Percentiles rank a stretch among this genome's conserved stretches.
phyloP scores from a whole-genome alignment of 352 stramenopile genomes.

The Globisporangium spiculum region DNA sequence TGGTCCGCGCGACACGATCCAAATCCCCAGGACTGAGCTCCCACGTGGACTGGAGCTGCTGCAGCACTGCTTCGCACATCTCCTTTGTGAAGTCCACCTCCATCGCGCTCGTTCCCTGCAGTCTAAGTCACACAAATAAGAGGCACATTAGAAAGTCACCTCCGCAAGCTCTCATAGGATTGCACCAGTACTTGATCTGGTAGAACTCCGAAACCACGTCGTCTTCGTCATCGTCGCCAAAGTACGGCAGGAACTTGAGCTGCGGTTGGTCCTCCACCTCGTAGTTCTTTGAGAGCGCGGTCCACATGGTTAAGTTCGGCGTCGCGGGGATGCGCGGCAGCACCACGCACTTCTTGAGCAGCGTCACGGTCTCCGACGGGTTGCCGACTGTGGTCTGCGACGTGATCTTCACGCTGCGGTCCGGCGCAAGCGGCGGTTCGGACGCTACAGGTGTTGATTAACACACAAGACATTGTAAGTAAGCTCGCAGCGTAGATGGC shows the following conservation, averaged over 20 bases:
- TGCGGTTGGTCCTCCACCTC: constrained; percentile 84
- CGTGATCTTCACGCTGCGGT: constrained; percentile 19
- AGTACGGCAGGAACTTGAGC: constrained; percentile 67
- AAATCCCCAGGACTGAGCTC: constrained; percentile 58
- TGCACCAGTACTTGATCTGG: constrained; percentile 55
- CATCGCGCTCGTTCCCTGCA: constrained; percentile 59
- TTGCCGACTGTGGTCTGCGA: constrained; percentile 29
- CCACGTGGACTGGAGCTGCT: constrained; percentile 67
- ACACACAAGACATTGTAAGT: neutral
- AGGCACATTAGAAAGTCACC: neutral
- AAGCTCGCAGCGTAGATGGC: neutral
- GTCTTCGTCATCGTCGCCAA: constrained; percentile 81
- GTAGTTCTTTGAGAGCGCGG: constrained; percentile 78
- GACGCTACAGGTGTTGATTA: constrained; percentile 30
- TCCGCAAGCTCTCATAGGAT: neutral
- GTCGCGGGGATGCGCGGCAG: constrained; percentile 47
- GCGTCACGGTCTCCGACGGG: constrained; percentile 22
- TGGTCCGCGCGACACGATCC: constrained; percentile 54
- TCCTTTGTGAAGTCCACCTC: constrained; percentile 78
- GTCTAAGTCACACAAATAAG: constrained; percentile 21
- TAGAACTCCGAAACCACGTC: constrained; percentile 85
- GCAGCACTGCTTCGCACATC: constrained; percentile 62
- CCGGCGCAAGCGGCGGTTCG: constrained; percentile 29
- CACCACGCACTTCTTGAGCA: constrained; percentile 36
- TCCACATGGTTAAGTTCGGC: constrained; percentile 76